phyloP scores from a whole-genome alignment of 345 rosid species.

The Gossypium stocksii region DNA sequence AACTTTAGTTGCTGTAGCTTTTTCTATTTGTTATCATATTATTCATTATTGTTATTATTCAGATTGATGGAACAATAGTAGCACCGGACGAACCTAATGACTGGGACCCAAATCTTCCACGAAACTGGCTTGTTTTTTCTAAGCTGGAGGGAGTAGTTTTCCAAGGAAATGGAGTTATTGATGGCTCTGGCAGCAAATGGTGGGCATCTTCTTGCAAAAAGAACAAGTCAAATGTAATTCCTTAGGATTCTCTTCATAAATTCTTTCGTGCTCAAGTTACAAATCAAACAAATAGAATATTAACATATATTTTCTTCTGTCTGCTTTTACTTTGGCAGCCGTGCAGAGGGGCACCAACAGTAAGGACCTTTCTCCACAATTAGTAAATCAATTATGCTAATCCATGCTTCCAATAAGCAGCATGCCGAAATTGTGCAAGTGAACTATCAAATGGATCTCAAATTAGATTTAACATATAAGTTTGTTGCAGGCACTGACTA shows the following conservation, averaged over 20 bases:
- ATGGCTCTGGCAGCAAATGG: constrained; percentile 98
- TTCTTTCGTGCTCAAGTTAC: constrained; percentile 9
- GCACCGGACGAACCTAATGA: constrained; percentile 83
- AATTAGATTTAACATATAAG: constrained; percentile 19
- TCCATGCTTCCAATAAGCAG: constrained; percentile 12
- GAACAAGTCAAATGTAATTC: constrained; percentile 72
- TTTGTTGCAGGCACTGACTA: constrained; percentile 72
- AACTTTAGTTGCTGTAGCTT: not conserved
- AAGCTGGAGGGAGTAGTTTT: constrained; percentile 65
- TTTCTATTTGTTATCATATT: not conserved
- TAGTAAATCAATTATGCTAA: not conserved
- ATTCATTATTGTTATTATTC: not conserved
- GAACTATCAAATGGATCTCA: not conserved
- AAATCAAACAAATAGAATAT: not conserved
- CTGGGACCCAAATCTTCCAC: constrained; percentile 70
- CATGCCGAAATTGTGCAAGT: not conserved
- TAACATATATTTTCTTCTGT: constrained; percentile 21
- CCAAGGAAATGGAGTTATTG: constrained; percentile 87
- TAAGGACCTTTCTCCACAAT: constrained; percentile 29
- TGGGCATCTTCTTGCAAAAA: constrained; percentile 97
- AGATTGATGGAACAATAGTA: constrained; percentile 92
- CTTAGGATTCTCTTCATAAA: constrained; percentile 14
- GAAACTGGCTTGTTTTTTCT: constrained; percentile 84
- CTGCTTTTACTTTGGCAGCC: constrained; percentile 51
- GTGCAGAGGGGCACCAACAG: constrained; percentile 88